A percentile compares a stretch with the other conserved stretches of the same genome.
These are phyloP conservation scores for Larix kaempferi DNA, from an alignment of 75 land plant species.

Conservation along the genomic window DNA sequence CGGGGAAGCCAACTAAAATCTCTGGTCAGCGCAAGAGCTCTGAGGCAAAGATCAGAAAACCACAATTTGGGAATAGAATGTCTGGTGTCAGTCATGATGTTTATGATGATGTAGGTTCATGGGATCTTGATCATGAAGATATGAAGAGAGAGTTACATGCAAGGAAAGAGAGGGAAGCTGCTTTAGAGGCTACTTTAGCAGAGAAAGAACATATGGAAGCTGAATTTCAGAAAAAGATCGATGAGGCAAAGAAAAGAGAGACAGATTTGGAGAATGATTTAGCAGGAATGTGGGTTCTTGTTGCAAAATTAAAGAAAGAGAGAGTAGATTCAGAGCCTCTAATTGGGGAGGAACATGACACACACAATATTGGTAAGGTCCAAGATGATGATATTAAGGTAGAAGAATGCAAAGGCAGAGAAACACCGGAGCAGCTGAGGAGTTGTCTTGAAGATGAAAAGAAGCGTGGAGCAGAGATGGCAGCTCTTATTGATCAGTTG, in stretches of 20 bases:
- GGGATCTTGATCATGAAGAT: conserved; percentile 67
- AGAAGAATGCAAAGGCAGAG: conserved; percentile 28
- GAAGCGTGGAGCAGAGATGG: conserved; percentile 35
- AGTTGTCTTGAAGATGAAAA: conserved; percentile 25
- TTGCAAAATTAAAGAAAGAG: conserved; percentile 91
- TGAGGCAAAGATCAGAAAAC: conserved; percentile 26
- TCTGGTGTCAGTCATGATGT: neutral
- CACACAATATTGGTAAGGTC: conserved; percentile 17
- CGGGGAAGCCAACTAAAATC: conserved; percentile 15
- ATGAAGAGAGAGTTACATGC: conserved; percentile 76
- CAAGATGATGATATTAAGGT: conserved; percentile 18
- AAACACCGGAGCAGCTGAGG: conserved; percentile 14
- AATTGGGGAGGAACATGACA: conserved; percentile 10
- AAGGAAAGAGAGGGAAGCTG: conserved; percentile 71
- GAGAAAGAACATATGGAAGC: conserved; percentile 69
- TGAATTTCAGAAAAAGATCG: conserved; percentile 63
- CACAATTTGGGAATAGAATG: conserved; percentile 12
- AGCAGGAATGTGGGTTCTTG: conserved; percentile 99
- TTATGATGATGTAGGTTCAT: conserved; percentile 42
- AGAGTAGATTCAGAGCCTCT: conserved; percentile 6
- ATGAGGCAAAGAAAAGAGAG: conserved; percentile 83
- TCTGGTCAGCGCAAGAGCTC: conserved; percentile 29
- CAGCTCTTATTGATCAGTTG: conserved; percentile 64
- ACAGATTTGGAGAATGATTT: conserved; percentile 87
- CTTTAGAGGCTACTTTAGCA: conserved; percentile 67